phyloP scores from a whole-genome alignment of 1,284 basidiomycete species.

The Sanghuangporus sanghuang region DNA sequence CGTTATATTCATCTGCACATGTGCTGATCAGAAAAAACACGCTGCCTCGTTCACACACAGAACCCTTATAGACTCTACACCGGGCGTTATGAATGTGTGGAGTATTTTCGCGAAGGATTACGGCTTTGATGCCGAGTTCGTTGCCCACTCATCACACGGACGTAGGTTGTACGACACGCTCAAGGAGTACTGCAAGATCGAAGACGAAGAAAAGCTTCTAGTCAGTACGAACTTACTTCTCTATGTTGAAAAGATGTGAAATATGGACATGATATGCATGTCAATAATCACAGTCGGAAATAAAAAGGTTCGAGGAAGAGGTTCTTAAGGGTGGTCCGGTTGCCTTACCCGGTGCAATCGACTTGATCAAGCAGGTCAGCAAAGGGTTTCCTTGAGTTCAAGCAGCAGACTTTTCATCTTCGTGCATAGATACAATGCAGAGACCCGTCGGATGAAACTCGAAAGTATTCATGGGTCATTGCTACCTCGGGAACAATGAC shows the following conservation, averaged over 20 bases:
- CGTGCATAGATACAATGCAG: constrained; percentile 6
- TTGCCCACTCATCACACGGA: constrained; percentile 63
- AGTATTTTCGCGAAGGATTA: constrained; percentile 52
- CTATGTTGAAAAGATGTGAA: neutral
- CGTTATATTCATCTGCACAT: constrained; percentile 10
- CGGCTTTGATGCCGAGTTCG: constrained; percentile 42
- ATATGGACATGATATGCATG: neutral
- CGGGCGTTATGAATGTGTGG: constrained; percentile 63
- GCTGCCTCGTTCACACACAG: constrained; percentile 28
- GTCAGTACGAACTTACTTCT: constrained; percentile 31
- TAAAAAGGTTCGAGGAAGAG: constrained; percentile 58
- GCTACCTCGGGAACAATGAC: constrained; percentile 74
- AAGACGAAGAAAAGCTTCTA: constrained; percentile 48
- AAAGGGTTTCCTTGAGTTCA: neutral
- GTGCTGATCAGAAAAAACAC: constrained; percentile 9
- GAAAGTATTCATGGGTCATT: constrained; percentile 53
- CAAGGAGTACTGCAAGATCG: constrained; percentile 59
- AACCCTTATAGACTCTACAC: constrained; percentile 68
- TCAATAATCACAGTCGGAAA: constrained; percentile 40
- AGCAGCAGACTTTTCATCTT: constrained; percentile 7
- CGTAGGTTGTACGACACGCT: constrained; percentile 69
- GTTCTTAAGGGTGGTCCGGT: constrained; percentile 58
- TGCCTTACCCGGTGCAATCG: constrained; percentile 47
- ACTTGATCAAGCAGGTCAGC: constrained; percentile 44
- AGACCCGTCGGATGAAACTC: constrained; percentile 7